A percentile compares a stretch with the other conserved stretches of the same genome.
Evolutionary conservation across 1,284 basidiomycete genomes (phyloP).

Genomic region (Hypsizygus ulmarius): DNA sequence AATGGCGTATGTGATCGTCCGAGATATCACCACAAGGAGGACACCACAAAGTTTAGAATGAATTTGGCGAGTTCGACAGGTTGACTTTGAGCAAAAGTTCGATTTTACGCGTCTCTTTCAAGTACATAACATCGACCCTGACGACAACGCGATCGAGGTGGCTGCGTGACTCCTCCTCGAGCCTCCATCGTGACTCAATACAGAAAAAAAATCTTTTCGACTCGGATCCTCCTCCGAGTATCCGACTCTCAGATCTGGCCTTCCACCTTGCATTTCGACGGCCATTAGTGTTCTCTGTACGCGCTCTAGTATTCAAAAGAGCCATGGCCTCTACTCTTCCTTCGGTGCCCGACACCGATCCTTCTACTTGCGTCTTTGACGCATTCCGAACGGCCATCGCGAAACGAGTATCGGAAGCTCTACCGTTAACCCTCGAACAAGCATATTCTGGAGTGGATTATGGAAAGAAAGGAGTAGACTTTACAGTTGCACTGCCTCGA

Average conservation of each 20-base stretch:
- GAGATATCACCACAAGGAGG: too few relatives aligned
- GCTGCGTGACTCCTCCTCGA: too few relatives aligned
- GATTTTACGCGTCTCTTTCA: too few relatives aligned
- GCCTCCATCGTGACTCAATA: too few relatives aligned
- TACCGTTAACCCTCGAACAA: conserved; percentile 71
- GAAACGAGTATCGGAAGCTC: conserved; percentile 66
- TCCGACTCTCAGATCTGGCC: conserved; percentile 21
- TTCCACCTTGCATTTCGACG: conserved; percentile 22
- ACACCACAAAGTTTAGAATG: too few relatives aligned
- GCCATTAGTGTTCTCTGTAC: conserved; percentile 15
- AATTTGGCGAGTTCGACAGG: too few relatives aligned
- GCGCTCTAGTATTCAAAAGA: conserved; percentile 14
- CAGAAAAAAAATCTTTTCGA: conserved; percentile 21
- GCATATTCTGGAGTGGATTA: conserved; percentile 86
- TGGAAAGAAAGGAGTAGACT: conserved; percentile 91
- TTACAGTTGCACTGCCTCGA: conserved; percentile 88
- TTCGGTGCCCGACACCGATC: conserved; percentile 64
- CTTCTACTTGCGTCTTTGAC: conserved; percentile 74
- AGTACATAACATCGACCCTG: too few relatives aligned
- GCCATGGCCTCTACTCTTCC: conserved; percentile 42
- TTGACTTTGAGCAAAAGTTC: too few relatives aligned
- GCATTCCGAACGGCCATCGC: conserved; percentile 86
- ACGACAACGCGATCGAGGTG: too few relatives aligned
- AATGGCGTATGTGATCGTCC: too few relatives aligned
- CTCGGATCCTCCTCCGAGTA: conserved; percentile 10